Conservation (phyloP, 257 asterid species). For the Solanum neorickii region DNA sequence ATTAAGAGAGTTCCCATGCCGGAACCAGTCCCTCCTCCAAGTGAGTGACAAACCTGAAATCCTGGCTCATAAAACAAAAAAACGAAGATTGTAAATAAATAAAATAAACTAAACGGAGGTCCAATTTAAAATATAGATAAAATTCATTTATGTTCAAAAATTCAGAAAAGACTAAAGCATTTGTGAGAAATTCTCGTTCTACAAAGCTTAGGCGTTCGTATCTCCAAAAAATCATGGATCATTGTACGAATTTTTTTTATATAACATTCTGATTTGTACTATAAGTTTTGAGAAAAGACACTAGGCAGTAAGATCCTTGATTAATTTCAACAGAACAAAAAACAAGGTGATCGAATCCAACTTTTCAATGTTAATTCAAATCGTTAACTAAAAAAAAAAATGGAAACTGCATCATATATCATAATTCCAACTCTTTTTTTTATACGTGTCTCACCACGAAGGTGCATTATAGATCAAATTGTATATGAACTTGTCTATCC, state of each 20-base stretch:
- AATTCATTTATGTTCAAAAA: not conserved
- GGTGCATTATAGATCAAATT: not conserved
- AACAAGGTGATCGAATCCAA: not conserved
- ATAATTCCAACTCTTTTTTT: not conserved
- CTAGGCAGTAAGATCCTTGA: not conserved
- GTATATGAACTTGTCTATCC: not conserved
- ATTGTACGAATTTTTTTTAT: not conserved
- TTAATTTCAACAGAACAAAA: not conserved
- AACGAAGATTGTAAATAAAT: not conserved
- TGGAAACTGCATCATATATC: not conserved
- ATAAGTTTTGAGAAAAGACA: not conserved
- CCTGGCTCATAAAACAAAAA: not conserved
- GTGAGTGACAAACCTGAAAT: slow-evolving; percentile 4
- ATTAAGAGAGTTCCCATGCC: slow-evolving; percentile 3
- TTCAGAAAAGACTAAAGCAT: not conserved
- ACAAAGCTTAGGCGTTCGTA: not conserved
- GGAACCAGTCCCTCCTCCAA: slow-evolving; percentile 3
- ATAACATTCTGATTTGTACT: not conserved
- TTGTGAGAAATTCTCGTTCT: not conserved
- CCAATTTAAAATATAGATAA: not conserved
- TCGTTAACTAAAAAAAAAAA: not conserved
- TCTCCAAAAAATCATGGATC: not conserved
- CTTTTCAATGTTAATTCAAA: not conserved
- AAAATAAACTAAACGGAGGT: not conserved
- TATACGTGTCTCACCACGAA: not conserved